Evolutionary conservation across 768 basidiomycete genomes (phyloP).

Genomic region (Phallus indusiatus): DNA sequence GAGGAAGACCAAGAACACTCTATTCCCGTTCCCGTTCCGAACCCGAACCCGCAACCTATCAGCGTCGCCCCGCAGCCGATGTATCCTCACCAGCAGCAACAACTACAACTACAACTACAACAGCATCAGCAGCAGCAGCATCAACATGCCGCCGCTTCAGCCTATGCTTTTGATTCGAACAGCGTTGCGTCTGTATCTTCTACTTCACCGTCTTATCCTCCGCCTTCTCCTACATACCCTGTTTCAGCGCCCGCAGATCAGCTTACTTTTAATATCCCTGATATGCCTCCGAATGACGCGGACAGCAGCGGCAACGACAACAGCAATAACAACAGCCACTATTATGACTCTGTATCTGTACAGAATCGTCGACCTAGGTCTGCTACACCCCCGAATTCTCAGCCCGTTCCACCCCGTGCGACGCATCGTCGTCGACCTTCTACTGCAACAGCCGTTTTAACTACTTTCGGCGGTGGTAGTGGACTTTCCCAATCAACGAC

Average conservation of each 20-base stretch:
- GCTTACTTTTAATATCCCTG: not conserved
- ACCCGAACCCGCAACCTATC: too few species aligned
- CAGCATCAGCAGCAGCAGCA: not conserved
- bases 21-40: not conserved
- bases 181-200: not conserved
- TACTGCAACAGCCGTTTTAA: not conserved
- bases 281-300: not conserved
- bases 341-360: too few species aligned
- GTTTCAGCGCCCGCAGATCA: constrained; percentile 1
- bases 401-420: not conserved
- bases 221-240: not conserved
- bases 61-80: not conserved
- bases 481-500: not conserved
- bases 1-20: not conserved
- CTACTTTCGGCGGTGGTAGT: not conserved
- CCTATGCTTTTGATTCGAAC: not conserved
- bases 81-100: not conserved
- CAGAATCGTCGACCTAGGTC: constrained; percentile 2
- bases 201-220: not conserved
- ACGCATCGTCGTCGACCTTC: constrained; percentile 1
- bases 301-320: not conserved
- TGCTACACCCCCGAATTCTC: not conserved
- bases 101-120: not conserved
- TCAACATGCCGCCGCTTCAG: too few species aligned
- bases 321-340: too few species aligned